These are phyloP conservation scores for Arxiozyma slooffiae DNA, from an alignment of 1,139 yeast genomes.

Conservation along the genomic window DNA sequence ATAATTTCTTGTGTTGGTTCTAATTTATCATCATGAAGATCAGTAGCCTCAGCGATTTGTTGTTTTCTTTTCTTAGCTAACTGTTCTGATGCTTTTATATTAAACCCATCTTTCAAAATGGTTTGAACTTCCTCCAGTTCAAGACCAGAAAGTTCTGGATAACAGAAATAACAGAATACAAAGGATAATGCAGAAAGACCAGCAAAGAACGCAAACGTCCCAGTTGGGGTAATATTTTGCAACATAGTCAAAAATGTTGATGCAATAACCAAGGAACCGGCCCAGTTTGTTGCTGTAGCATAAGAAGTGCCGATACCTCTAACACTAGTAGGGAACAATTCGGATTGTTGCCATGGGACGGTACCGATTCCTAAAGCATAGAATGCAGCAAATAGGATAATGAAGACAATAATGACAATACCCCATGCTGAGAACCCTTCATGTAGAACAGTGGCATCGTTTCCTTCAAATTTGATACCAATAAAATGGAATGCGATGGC, in stretches of 20 bases:
- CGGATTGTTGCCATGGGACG: conserved; percentile 97
- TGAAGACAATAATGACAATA: conserved; percentile 67
- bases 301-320: conserved; percentile 86
- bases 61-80: conserved; percentile 37
- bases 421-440: conserved; percentile 73
- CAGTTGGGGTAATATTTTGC: conserved; percentile 85
- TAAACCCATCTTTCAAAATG: conserved; percentile 72
- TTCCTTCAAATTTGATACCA: conserved; percentile 46
- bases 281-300: conserved; percentile 94
- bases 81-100: conserved; percentile 58
- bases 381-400: conserved; percentile 79
- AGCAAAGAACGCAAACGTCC: conserved; percentile 86
- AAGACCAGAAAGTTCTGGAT: conserved; percentile 86
- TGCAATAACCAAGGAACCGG: conserved; percentile 84
- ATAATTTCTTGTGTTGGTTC: conserved; percentile 22
- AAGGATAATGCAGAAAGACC: conserved; percentile 65
- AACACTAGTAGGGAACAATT: conserved; percentile 83
- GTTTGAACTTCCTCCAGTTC: conserved; percentile 85
- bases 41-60: conserved; percentile 15
- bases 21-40: conserved; percentile 10
- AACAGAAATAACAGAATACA: conserved; percentile 65
- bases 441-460: conserved; percentile 34
- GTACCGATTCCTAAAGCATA: conserved; percentile 94
- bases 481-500: conserved; percentile 85
- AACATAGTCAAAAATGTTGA: conserved; percentile 91